Evolutionary conservation across 148 eudicot species (phyloP).

Genomic region (Camellia granthamiana): DNA sequence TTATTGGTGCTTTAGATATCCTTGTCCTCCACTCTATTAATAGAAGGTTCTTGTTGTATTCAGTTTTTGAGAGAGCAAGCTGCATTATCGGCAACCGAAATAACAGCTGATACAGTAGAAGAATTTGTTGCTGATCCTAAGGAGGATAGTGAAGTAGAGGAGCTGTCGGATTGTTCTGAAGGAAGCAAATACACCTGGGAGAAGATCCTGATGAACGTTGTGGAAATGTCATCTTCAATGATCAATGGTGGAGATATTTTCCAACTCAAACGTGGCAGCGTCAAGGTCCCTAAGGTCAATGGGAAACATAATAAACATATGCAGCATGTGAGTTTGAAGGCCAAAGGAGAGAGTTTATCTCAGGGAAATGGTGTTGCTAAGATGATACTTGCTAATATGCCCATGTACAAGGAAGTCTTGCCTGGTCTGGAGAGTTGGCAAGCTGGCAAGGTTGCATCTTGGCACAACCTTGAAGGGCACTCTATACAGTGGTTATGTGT

Average conservation of each 20-base stretch:
- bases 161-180: conserved; percentile 39
- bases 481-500: conserved; percentile 84
- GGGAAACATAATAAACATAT: conserved; percentile 74
- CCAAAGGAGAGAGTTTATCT: conserved; percentile 46
- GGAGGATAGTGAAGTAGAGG: conserved; percentile 40
- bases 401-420: conserved; percentile 63
- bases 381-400: conserved; percentile 58
- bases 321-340: conserved; percentile 51
- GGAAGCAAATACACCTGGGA: conserved; percentile 52
- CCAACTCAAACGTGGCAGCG: conserved; percentile 39
- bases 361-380: conserved; percentile 72
- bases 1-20: neutral
- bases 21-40: conserved; percentile 18
- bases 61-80: conserved; percentile 95
- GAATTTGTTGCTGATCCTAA: conserved; percentile 51
- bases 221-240: conserved; percentile 41
- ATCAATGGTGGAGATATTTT: conserved; percentile 40
- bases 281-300: conserved; percentile 61
- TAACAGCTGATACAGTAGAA: conserved; percentile 54
- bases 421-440: conserved; percentile 88
- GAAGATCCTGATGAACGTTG: conserved; percentile 42
- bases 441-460: conserved; percentile 72
- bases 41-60: conserved; percentile 11
- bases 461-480: conserved; percentile 84
- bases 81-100: conserved; percentile 60